Conservation (phyloP, 2,329 filamentous ascomycete genomes). For the Sarocladiaceae sp. region DNA sequence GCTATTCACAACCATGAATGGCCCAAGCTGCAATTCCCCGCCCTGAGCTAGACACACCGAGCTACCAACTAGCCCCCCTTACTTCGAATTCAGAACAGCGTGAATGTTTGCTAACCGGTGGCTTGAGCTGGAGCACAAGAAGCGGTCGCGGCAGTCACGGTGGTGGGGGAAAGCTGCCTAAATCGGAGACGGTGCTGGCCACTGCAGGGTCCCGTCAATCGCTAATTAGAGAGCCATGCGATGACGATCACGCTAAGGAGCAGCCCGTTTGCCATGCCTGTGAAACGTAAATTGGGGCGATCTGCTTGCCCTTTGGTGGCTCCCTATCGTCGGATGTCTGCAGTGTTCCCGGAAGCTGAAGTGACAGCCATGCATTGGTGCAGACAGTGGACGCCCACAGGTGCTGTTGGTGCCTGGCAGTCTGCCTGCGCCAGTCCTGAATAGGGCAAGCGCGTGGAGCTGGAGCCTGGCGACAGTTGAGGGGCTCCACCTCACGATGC, state of each 20-base stretch:
- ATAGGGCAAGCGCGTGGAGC: background rate
- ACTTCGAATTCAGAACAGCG: background rate
- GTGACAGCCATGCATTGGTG: no score
- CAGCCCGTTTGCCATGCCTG: no score
- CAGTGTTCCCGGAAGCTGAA: no score
- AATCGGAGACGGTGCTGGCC: background rate
- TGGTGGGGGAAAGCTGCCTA: slow-evolving; percentile 6
- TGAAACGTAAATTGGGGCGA: no score
- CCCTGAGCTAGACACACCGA: background rate
- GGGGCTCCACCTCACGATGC: no score
- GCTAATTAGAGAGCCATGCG: no score
- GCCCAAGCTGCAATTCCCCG: background rate
- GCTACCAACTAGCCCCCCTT: background rate
- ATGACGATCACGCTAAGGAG: background rate
- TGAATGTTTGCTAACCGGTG: background rate
- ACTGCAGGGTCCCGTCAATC: no score
- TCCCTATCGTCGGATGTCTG: no score
- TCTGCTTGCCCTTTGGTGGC: no score
- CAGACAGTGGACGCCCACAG: background rate
- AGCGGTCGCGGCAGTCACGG: background rate
- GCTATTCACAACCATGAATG: background rate
- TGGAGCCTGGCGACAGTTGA: background rate
- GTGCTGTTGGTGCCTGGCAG: slow-evolving; percentile 1
- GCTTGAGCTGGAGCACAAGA: slow-evolving; percentile 1
- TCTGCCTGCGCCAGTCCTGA: background rate